A percentile compares a stretch with the other conserved stretches of the same genome.
Conservation (phyloP, 2,329 filamentous ascomycete genomes). For the Fusarium sulawesiense region DNA sequence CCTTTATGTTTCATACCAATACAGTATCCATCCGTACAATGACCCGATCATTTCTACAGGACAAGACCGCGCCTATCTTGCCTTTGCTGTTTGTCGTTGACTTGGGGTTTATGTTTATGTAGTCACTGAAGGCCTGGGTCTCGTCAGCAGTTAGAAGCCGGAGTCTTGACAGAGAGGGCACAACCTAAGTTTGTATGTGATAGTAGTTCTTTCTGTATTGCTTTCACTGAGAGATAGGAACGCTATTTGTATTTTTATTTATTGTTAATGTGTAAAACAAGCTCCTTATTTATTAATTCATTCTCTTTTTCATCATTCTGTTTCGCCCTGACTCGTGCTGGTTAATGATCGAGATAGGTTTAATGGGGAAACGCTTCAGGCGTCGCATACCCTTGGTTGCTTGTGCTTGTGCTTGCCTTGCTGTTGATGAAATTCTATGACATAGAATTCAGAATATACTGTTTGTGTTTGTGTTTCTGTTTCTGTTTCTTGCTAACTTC, state of each 20-base stretch:
- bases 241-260: not conserved
- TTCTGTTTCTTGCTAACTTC: constrained; percentile 4
- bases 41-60: constrained; percentile 8
- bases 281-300: not conserved
- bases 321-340: not conserved
- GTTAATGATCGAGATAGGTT: not conserved
- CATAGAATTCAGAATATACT: not conserved
- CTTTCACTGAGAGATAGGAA: not conserved
- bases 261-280: not conserved
- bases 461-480: not conserved
- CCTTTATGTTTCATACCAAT: not conserved
- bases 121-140: not conserved
- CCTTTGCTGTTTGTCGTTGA: not conserved
- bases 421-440: not conserved
- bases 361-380: not conserved
- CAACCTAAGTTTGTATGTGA: not conserved
- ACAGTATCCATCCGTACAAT: not conserved
- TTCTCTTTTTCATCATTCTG: not conserved
- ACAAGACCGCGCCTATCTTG: not conserved
- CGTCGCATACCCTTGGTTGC: not conserved
- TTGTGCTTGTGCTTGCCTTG: not conserved
- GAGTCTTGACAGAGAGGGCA: not conserved
- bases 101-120: not conserved
- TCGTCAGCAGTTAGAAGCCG: constrained; percentile 5
- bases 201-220: not conserved